Evolutionary conservation across 2,329 filamentous ascomycete genomes (phyloP).

Genomic region (Cadophora sp.): DNA sequence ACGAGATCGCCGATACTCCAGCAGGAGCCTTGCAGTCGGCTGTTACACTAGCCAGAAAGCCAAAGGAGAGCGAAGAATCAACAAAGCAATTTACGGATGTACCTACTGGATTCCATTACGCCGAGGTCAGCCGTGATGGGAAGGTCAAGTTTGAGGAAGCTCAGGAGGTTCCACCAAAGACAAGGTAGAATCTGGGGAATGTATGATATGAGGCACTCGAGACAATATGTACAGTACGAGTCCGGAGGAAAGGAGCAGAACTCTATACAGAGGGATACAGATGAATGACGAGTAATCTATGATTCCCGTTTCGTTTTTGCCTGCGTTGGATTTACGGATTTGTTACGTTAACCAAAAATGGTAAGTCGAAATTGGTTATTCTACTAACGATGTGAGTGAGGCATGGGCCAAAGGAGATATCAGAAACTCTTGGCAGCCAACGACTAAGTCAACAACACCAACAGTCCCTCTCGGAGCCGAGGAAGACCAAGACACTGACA

Average conservation of each 20-base stretch:
- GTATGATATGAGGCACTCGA: conserved; percentile 3
- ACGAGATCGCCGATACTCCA: conserved; percentile 86
- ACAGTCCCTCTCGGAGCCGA: background rate
- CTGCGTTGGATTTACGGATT: background rate
- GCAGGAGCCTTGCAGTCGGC: conserved; percentile 72
- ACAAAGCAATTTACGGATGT: conserved; percentile 46
- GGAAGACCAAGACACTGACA: background rate
- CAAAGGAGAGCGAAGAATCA: conserved; percentile 43
- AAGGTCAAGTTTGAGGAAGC: conserved; percentile 55
- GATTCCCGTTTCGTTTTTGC: background rate
- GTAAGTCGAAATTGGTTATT: background rate
- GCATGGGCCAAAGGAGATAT: background rate
- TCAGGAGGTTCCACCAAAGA: conserved; percentile 20
- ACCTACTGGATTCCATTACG: conserved; percentile 59
- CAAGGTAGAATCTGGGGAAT: conserved; percentile 2
- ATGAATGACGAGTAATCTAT: background rate
- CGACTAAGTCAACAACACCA: background rate
- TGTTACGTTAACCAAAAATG: background rate
- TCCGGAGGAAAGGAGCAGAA: background rate
- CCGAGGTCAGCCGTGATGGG: conserved; percentile 63
- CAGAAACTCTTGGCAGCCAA: background rate
- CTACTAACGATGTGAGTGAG: background rate
- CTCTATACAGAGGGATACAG: background rate
- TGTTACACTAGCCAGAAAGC: conserved; percentile 54
- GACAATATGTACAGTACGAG: conserved; percentile 1